Conservation (phyloP, 2,329 filamentous ascomycete genomes). For the Nigrospora sphaerica region DNA sequence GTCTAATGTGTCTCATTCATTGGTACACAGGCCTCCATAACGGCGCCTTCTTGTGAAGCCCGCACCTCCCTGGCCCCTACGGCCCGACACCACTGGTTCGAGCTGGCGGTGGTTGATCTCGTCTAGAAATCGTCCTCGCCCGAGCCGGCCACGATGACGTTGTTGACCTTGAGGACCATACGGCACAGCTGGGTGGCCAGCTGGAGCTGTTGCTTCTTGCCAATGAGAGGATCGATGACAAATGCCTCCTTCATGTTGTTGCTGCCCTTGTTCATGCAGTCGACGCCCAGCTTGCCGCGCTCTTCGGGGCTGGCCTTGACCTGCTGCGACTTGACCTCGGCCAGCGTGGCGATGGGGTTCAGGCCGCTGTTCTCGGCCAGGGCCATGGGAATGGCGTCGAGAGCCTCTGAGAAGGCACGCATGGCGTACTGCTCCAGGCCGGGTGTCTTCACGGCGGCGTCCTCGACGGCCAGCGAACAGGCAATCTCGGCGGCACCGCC, state of each 20-base stretch:
- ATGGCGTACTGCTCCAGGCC: constrained; percentile 99
- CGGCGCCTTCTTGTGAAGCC: background rate
- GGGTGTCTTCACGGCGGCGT: constrained; percentile 87
- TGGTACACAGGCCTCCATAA: background rate
- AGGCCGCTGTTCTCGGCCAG: constrained; percentile 95
- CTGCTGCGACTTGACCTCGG: constrained; percentile 92
- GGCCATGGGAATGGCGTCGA: constrained; percentile 91
- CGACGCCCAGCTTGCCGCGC: constrained; percentile 72
- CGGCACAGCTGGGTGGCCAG: constrained; percentile 94
- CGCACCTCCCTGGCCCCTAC: too few species aligned
- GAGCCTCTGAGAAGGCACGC: constrained; percentile 92
- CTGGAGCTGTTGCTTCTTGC: constrained; percentile 94
- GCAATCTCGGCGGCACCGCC: constrained; percentile 96
- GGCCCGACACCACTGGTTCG: background rate
- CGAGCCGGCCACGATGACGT: constrained; percentile 84
- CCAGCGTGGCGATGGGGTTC: constrained; percentile 91
- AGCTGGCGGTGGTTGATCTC: background rate
- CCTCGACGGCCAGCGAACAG: constrained; percentile 92
- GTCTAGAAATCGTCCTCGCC: constrained; percentile 80
- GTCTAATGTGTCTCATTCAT: background rate
- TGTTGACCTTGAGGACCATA: constrained; percentile 97
- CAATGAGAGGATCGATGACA: constrained; percentile 96
- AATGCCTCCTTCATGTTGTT: constrained; percentile 98
- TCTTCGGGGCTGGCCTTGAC: constrained; percentile 57
- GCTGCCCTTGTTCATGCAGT: constrained; percentile 93